A percentile compares a stretch with the other conserved stretches of the same genome.
Evolutionary conservation across 805 yeast species (phyloP).

Genomic region (Schizosaccharomyces lindneri): DNA sequence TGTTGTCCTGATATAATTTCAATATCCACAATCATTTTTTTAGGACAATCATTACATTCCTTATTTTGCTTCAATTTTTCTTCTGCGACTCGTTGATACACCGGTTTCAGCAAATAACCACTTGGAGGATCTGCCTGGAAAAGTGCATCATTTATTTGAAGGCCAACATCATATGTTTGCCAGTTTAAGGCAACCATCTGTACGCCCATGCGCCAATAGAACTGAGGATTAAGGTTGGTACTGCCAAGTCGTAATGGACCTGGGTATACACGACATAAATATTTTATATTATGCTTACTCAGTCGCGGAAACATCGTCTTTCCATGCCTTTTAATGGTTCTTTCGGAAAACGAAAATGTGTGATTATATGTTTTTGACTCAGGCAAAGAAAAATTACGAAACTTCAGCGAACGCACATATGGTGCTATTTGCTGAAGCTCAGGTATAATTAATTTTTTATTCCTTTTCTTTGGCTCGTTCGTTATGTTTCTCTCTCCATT

Average conservation of each 20-base stretch:
- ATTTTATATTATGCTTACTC: conserved; percentile 51
- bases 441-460: not conserved
- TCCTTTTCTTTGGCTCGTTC: not conserved
- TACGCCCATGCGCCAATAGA: conserved; percentile 62
- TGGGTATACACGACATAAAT: conserved; percentile 69
- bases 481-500: not conserved
- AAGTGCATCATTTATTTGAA: conserved; percentile 66
- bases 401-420: conserved; percentile 51
- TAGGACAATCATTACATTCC: conserved; percentile 6
- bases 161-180: conserved; percentile 81
- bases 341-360: conserved; percentile 69
- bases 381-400: conserved; percentile 60
- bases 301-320: conserved; percentile 34
- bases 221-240: conserved; percentile 55
- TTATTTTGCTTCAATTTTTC: not conserved
- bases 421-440: conserved; percentile 25
- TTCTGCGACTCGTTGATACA: conserved; percentile 12
- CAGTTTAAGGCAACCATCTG: conserved; percentile 95
- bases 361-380: conserved; percentile 63
- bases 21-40: conserved; percentile 55
- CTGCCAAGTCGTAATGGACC: conserved; percentile 53
- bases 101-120: conserved; percentile 69
- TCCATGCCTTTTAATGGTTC: conserved; percentile 33
- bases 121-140: conserved; percentile 32
- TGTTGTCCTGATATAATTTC: conserved; percentile 29